phyloP scores from a whole-genome alignment of 2,329 filamentous ascomycete species.

The Pleurostoma richardsiae region DNA sequence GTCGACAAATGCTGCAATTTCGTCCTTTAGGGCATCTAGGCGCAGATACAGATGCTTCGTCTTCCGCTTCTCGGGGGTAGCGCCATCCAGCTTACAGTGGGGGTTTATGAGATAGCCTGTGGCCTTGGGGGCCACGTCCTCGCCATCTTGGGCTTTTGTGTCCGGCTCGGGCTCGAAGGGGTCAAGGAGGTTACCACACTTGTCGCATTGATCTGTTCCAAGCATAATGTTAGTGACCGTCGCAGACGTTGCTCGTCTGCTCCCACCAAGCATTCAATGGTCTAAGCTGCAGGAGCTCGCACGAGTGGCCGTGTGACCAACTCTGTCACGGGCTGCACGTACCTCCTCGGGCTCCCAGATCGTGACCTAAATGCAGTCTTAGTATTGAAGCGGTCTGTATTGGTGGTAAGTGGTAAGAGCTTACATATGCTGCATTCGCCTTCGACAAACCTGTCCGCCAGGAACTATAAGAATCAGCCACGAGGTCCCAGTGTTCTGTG shows the following conservation, averaged over 20 bases:
- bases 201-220: conserved; percentile 24
- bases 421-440: conserved; percentile 68
- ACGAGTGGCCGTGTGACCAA: no score
- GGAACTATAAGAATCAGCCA: conserved; percentile 41
- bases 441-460: conserved; percentile 84
- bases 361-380: no score
- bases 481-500: neutral
- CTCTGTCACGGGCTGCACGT: no score
- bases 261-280: no score
- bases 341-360: no score
- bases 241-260: neutral
- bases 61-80: conserved; percentile 70
- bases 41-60: conserved; percentile 92
- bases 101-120: conserved; percentile 54
- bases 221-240: no score
- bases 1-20: conserved; percentile 73
- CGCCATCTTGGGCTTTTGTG: conserved; percentile 22
- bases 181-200: conserved; percentile 67
- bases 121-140: conserved; percentile 33
- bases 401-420: no score
- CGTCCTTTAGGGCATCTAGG: conserved; percentile 74
- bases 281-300: no score
- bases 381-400: no score
- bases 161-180: conserved; percentile 52
- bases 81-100: conserved; percentile 84